phyloP scores from a whole-genome alignment of 2,329 filamentous ascomycete genomes.

The Fusarium sambucinum region DNA sequence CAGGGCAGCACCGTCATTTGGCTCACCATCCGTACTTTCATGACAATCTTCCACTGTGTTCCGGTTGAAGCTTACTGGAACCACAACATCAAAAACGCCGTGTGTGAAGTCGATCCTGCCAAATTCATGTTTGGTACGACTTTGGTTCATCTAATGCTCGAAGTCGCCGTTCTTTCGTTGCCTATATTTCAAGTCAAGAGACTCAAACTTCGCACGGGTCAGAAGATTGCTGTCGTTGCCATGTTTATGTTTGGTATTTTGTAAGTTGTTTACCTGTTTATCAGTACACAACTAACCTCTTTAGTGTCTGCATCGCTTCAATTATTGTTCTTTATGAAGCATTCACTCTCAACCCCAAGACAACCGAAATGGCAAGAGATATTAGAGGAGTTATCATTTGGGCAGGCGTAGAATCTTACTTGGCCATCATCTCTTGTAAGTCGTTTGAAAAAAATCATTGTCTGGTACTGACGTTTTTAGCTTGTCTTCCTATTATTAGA shows the following conservation, averaged over 20 bases:
- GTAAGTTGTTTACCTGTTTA: constrained; percentile 2
- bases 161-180: constrained; percentile 30
- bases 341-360: constrained; percentile 23
- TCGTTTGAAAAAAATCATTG: not conserved
- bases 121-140: constrained; percentile 40
- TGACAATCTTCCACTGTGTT: constrained; percentile 37
- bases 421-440: constrained; percentile 38
- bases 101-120: constrained; percentile 29
- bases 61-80: constrained; percentile 33
- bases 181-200: constrained; percentile 36
- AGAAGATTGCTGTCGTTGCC: constrained; percentile 35
- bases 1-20: constrained; percentile 32
- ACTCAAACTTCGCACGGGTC: constrained; percentile 23
- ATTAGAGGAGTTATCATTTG: constrained; percentile 35
- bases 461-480: constrained; percentile 12
- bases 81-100: constrained; percentile 29
- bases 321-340: constrained; percentile 32
- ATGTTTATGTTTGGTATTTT: constrained; percentile 42
- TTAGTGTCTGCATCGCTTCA: constrained; percentile 27
- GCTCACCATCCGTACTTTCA: constrained; percentile 37
- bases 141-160: constrained; percentile 31
- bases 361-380: constrained; percentile 31
- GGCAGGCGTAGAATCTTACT: constrained; percentile 27
- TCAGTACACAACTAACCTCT: not conserved
- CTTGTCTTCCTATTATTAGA: constrained; percentile 32